These are phyloP conservation scores for Dendrocalamus sinicus DNA, from an alignment of 176 grass and related monocot genomes.

Conservation along the genomic window DNA sequence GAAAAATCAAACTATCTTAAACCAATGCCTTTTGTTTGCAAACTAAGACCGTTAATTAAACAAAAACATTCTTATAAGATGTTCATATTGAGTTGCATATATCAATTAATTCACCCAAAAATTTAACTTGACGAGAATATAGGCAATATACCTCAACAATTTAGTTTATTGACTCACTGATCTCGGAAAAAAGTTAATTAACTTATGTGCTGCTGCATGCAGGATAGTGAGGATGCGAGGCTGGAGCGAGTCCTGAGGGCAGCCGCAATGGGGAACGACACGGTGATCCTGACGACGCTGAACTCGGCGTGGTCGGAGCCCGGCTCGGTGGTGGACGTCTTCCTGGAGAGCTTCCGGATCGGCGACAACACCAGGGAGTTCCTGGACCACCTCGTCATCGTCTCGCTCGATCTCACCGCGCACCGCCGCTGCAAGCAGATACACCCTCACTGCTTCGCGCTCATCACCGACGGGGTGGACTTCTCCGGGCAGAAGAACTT, in stretches of 20 bases:
- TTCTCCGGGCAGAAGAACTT: conserved; percentile 66
- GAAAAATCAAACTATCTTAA: conserved; percentile 8
- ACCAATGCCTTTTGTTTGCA: background rate
- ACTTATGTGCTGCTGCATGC: background rate
- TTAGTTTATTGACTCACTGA: background rate
- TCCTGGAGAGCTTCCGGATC: conserved; percentile 78
- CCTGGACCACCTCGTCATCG: conserved; percentile 69
- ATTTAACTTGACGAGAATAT: too few species aligned
- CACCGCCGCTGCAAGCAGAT: conserved; percentile 54
- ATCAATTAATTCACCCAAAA: too few species aligned
- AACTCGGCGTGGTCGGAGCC: conserved; percentile 71
- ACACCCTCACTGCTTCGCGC: conserved; percentile 61
- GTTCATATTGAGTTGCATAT: background rate
- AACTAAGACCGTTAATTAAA: background rate
- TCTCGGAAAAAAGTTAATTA: background rate
- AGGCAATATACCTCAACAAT: too few species aligned
- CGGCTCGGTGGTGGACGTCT: conserved; percentile 70
- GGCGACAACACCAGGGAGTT: conserved; percentile 59
- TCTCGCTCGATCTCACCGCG: conserved; percentile 61
- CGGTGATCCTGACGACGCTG: conserved; percentile 73
- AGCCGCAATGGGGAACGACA: conserved; percentile 67
- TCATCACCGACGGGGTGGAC: conserved; percentile 56
- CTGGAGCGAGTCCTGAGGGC: conserved; percentile 53
- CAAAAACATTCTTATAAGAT: background rate
- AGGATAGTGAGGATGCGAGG: conserved; percentile 51